Evolutionary conservation across 257 asterid genomes (phyloP).

Genomic region (Przewalskia tangutica): DNA sequence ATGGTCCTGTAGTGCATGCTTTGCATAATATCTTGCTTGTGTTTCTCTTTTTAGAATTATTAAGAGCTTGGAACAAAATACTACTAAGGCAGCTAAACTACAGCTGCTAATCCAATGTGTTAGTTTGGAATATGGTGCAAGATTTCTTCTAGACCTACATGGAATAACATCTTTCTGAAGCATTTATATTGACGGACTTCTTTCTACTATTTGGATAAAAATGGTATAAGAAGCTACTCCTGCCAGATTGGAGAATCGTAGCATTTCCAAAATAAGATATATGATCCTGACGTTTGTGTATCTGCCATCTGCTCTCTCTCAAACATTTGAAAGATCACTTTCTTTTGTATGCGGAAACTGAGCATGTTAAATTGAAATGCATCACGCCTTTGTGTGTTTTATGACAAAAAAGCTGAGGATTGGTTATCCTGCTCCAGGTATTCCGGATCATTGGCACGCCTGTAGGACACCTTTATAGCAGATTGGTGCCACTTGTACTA

Average conservation of each 20-base stretch:
- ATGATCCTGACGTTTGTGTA: not conserved
- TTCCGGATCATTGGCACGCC: conserved; percentile 39
- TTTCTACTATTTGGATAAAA: not conserved
- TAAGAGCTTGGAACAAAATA: not conserved
- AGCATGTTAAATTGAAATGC: not conserved
- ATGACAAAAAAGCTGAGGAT: not conserved
- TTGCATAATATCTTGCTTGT: not conserved
- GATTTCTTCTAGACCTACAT: not conserved
- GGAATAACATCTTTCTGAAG: not conserved
- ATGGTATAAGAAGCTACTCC: not conserved
- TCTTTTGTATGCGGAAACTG: not conserved
- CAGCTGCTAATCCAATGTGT: not conserved
- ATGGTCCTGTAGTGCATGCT: not conserved
- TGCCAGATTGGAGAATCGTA: not conserved
- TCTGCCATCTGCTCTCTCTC: not conserved
- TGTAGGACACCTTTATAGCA: conserved; percentile 53
- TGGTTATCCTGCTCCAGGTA: conserved; percentile 22
- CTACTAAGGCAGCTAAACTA: not conserved
- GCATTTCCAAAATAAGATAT: not conserved
- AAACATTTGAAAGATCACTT: not conserved
- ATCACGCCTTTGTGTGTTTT: not conserved
- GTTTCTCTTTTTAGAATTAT: not conserved
- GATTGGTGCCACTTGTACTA: conserved; percentile 66
- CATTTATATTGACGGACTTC: not conserved
- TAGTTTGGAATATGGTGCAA: not conserved